These are phyloP conservation scores for Conticribra weissflogii DNA, from an alignment of 108 stramenopile species.

Conservation along the genomic window DNA sequence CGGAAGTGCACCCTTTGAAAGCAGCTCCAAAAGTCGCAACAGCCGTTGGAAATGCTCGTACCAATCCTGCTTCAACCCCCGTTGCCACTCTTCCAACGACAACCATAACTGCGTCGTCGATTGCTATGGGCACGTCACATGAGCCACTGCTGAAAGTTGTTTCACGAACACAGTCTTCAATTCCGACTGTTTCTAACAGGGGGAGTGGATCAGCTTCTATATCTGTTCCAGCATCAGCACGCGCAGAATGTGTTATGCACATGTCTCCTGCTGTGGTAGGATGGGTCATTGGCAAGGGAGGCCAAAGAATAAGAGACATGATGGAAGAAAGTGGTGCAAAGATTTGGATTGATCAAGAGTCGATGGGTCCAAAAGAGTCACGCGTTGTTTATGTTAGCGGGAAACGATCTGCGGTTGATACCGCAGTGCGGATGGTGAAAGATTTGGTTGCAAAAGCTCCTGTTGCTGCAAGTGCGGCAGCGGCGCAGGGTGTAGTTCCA, in stretches of 20 bases:
- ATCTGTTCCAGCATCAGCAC: conserved; percentile 31
- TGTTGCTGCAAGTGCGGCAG: conserved; percentile 44
- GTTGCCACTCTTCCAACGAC: conserved; percentile 23
- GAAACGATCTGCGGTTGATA: conserved; percentile 68
- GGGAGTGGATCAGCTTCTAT: conserved; percentile 26
- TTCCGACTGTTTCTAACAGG: conserved; percentile 12
- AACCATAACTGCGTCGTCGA: conserved; percentile 22
- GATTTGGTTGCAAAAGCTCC: conserved; percentile 82
- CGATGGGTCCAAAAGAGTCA: conserved; percentile 66
- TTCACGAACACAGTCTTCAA: conserved; percentile 38
- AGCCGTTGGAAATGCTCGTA: not conserved
- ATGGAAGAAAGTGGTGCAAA: conserved; percentile 92
- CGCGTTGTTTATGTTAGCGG: conserved; percentile 90
- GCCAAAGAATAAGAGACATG: conserved; percentile 84
- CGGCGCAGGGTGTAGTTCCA: conserved; percentile 15
- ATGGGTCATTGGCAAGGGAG: conserved; percentile 91
- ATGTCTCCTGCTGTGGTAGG: conserved; percentile 84
- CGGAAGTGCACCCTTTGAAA: conserved; percentile 13
- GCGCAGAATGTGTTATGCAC: conserved; percentile 67
- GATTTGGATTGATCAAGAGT: conserved; percentile 93
- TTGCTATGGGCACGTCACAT: conserved; percentile 31
- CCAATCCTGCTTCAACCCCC: conserved; percentile 5
- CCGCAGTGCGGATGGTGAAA: conserved; percentile 75
- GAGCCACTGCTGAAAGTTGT: conserved; percentile 54
- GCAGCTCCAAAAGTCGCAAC: not conserved